Base-by-base conservation (phyloP, 495 filamentous ascomycete species). In the Aspergillus mulundensis region DNA sequence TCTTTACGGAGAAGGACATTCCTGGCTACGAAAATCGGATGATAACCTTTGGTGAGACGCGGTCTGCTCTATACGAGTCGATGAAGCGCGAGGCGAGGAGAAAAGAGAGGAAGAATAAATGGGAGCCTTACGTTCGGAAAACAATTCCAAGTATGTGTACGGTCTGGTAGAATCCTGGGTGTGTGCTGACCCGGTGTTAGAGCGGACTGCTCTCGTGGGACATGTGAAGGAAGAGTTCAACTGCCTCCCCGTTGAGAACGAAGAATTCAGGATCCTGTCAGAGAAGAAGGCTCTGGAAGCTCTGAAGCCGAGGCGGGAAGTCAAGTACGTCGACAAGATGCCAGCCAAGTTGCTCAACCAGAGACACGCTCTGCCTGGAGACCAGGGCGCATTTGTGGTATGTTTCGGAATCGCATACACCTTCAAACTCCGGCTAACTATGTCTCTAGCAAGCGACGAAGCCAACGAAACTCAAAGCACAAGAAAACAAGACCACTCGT, bases 1-100 rank as follows among this genome's bases (percentile, higher is more conserved):
- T 97, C 39, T 97, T 97, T 64, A 88, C 87, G 15, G 92, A 97
- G 70, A 91, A 94, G 67, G 88, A 97, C 66, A 79, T 95, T 20
- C 87, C 91, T 1, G 89, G 88, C 24, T 91, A 84, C 64, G 84
- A 84, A 55, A 81, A 73, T 45, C 70, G 71, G 4, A 66, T 71
- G 67, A 67, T 71, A 16, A 53, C 61, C n/a, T 76, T 78, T 54
- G 75, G 75, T 23, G 75, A 76, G 55, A 67, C 66, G 16, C 71
- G 76, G 24, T 79, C 76, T 16, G 70, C 72, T 19, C 58, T 79
- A 19, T 79, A 79, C 52, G 73, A 77, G 61, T 62, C 69, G 20
- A 72, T 72, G 69, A 78, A 76, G 60, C 70, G 76, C 15, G 76
- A 78, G 28, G 69, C 69, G 39, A 65, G 64, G 49, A 83, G 71